Evolutionary conservation across 1,284 basidiomycete species (phyloP).

Genomic region (Ustilago xerochloae): DNA sequence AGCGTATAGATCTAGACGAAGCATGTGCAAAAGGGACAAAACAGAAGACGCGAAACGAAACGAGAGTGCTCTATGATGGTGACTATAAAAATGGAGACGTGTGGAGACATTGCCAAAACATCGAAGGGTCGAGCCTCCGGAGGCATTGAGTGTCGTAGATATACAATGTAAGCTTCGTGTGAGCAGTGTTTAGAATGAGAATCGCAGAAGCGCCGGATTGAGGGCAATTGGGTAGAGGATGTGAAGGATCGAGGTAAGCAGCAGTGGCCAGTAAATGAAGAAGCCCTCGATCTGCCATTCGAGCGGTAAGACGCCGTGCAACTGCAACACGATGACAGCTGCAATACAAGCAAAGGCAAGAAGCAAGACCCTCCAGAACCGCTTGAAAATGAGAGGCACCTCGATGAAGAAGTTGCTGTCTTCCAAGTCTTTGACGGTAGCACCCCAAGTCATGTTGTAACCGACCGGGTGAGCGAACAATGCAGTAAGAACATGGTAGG

Average conservation of each 20-base stretch:
- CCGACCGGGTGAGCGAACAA: conserved; percentile 83
- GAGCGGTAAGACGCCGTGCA: conserved; percentile 72
- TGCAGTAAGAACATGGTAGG: conserved; percentile 73
- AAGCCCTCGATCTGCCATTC: conserved; percentile 73
- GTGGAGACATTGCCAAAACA: too few species aligned
- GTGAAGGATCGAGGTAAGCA: conserved; percentile 22
- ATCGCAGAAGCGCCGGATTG: conserved; percentile 52
- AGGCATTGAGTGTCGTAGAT: too few species aligned
- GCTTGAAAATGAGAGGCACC: conserved; percentile 76
- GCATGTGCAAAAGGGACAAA: too few species aligned
- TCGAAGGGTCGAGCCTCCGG: too few species aligned
- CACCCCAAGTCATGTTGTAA: conserved; percentile 82
- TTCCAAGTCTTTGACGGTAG: conserved; percentile 55
- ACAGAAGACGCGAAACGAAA: too few species aligned
- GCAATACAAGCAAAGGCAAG: conserved; percentile 75
- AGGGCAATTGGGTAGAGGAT: conserved; percentile 54
- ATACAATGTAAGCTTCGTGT: too few species aligned
- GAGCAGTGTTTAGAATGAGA: conserved; percentile 58
- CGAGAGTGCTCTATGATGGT: too few species aligned
- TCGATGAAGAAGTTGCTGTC: conserved; percentile 83
- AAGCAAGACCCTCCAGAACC: conserved; percentile 70
- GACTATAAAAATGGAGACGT: too few species aligned
- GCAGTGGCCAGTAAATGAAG: conserved; percentile 35
- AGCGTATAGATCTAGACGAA: too few species aligned
- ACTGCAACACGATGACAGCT: conserved; percentile 6